A percentile compares a stretch with the other conserved stretches of the same genome.
Evolutionary conservation across 148 eudicot species (phyloP).

Genomic region (Chenopodium suecicum): DNA sequence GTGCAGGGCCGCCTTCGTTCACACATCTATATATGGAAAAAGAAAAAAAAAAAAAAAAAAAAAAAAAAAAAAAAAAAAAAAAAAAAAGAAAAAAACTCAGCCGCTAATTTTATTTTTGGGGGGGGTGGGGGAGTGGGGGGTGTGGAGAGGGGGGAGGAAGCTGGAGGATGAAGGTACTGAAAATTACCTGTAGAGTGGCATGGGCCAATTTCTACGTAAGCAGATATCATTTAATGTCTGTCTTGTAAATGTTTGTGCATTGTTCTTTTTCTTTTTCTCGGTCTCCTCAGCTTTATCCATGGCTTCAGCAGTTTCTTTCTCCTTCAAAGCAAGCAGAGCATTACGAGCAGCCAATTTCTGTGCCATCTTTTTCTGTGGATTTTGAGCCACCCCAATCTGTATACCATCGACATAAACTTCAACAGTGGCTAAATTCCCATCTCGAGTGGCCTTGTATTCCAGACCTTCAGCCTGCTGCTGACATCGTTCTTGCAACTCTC

Average conservation of each 20-base stretch:
- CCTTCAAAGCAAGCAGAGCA: constrained; percentile 77
- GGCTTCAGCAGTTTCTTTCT: constrained; percentile 65
- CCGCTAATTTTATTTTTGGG: no score
- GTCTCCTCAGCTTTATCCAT: constrained; percentile 52
- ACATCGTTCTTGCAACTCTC: constrained; percentile 97
- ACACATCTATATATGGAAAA: constrained; percentile 56
- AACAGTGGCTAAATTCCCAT: constrained; percentile 86
- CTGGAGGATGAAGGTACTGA: neutral
- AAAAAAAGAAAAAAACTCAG: no score
- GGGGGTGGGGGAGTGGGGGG: neutral
- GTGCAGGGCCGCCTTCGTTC: constrained; percentile 96
- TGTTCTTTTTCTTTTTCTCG: constrained; percentile 64
- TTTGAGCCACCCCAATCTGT: constrained; percentile 87
- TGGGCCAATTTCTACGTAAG: constrained; percentile 96
- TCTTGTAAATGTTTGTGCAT: constrained; percentile 74
- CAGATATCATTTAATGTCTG: constrained; percentile 96
- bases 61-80: no score
- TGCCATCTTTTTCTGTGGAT: constrained; percentile 97
- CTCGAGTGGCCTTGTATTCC: constrained; percentile 88
- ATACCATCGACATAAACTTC: constrained; percentile 89
- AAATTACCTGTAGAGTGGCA: constrained; percentile 84
- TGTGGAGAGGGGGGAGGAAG: neutral
- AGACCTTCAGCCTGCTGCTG: constrained; percentile 98
- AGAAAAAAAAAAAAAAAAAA: no score
- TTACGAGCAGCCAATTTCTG: constrained; percentile 96